Percentiles rank a stretch among this genome's conserved stretches.
phyloP scores from a whole-genome alignment of 345 rosid species.

The Sisymbrium irio region DNA sequence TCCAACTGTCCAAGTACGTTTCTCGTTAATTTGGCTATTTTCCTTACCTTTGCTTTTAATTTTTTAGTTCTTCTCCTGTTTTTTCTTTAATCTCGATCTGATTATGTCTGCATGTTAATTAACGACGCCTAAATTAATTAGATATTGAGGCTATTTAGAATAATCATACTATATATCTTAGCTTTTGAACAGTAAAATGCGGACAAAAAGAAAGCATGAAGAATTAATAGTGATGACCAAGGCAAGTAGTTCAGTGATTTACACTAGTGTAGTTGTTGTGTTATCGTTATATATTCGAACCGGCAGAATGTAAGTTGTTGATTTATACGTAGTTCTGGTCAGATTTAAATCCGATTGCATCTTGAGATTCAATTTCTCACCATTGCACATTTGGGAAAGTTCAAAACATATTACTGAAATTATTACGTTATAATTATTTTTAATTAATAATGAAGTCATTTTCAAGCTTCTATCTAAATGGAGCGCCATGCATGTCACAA shows the following conservation, averaged over 20 bases:
- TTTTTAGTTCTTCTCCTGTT: neutral
- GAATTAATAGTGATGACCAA: neutral
- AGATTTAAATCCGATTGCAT: neutral
- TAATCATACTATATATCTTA: neutral
- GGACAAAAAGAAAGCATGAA: neutral
- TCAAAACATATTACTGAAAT: neutral
- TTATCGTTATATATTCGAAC: no score
- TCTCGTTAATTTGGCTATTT: neutral
- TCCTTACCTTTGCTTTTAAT: neutral
- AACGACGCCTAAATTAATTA: neutral
- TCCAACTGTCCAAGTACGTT: constrained; percentile 65
- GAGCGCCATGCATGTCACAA: neutral
- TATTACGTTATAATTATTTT: neutral
- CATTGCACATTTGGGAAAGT: neutral
- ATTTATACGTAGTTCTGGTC: neutral
- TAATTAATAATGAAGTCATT: neutral
- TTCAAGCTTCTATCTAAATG: neutral
- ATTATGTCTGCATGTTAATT: neutral
- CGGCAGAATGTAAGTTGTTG: no score
- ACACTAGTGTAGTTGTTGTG: neutral
- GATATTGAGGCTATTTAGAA: neutral
- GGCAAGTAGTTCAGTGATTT: neutral
- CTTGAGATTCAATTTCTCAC: neutral
- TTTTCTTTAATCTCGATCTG: neutral
- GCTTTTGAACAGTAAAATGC: neutral